These are phyloP conservation scores for Hypoxylon perforatum DNA, from an alignment of 495 filamentous ascomycete species.

Conservation along the genomic window DNA sequence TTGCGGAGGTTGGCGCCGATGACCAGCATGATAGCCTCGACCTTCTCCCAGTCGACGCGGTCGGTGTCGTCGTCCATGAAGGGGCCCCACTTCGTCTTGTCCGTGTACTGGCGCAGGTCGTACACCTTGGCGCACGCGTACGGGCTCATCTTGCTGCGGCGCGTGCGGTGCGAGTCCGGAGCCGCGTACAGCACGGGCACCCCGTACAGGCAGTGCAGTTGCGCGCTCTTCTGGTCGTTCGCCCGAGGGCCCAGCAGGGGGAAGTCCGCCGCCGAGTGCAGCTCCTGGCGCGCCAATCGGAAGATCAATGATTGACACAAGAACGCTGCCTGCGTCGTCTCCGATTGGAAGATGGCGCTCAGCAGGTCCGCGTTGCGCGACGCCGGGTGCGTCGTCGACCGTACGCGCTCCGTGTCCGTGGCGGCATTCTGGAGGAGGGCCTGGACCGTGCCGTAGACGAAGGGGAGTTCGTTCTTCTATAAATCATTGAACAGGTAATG, in stretches of 20 bases:
- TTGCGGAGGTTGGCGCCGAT: conserved; percentile 64
- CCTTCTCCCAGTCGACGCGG: conserved; percentile 75
- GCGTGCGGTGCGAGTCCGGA: conserved; percentile 39
- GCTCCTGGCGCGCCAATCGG: conserved; percentile 50
- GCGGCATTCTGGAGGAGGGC: conserved; percentile 50
- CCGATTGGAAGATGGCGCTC: conserved; percentile 51
- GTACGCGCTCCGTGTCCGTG: conserved; percentile 31
- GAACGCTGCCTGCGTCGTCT: conserved; percentile 56
- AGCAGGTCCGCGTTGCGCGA: conserved; percentile 62
- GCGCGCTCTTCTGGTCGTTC: conserved; percentile 67
- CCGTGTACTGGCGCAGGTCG: conserved; percentile 70
- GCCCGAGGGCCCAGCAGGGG: conserved; percentile 8
- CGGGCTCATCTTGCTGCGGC: conserved; percentile 54
- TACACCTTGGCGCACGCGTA: conserved; percentile 71
- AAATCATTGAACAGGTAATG: not conserved
- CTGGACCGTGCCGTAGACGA: conserved; percentile 51
- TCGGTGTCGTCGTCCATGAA: conserved; percentile 64
- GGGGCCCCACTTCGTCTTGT: conserved; percentile 68
- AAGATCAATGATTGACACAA: conserved; percentile 66
- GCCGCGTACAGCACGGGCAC: conserved; percentile 51
- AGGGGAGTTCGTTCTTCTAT: conserved; percentile 49
- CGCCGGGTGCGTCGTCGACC: conserved; percentile 41
- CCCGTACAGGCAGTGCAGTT: conserved; percentile 71
- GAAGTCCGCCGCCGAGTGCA: conserved; percentile 10
- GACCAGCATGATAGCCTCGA: conserved; percentile 72